These are phyloP conservation scores for Irpex sp. DNA, from an alignment of 1,284 basidiomycete species.

Conservation along the genomic window DNA sequence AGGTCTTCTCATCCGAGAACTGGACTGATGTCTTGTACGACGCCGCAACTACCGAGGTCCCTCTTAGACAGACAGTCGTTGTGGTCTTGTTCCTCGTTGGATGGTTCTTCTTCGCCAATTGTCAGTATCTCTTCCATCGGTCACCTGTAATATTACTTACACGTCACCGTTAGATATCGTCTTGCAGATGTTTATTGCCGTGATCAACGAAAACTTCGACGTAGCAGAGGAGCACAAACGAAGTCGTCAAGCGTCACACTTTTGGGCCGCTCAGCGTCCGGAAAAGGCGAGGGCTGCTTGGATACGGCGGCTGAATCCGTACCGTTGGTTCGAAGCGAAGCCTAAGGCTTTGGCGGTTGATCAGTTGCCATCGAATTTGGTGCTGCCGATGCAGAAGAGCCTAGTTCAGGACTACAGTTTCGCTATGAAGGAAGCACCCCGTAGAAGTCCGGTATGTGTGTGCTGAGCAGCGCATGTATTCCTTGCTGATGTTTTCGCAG, in stretches of 20 bases:
- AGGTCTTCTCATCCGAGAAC: slow-evolving; percentile 93
- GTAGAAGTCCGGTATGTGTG: slow-evolving; percentile 9
- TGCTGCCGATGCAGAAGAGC: slow-evolving; percentile 74
- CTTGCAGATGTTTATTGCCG: slow-evolving; percentile 98
- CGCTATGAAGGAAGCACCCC: slow-evolving; percentile 30
- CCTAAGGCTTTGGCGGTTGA: slow-evolving; percentile 75
- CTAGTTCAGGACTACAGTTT: slow-evolving; percentile 61
- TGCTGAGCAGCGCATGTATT: neutral
- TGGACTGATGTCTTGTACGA: slow-evolving; percentile 87
- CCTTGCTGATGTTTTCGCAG: slow-evolving; percentile 6
- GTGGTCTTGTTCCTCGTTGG: slow-evolving; percentile 74
- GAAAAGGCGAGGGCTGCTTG: slow-evolving; percentile 57
- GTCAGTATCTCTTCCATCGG: slow-evolving; percentile 42
- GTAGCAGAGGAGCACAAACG: slow-evolving; percentile 92
- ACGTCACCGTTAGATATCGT: slow-evolving; percentile 70
- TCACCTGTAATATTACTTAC: slow-evolving; percentile 11
- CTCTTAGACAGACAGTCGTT: slow-evolving; percentile 72
- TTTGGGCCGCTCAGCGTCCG: slow-evolving; percentile 56
- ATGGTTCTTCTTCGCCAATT: slow-evolving; percentile 95
- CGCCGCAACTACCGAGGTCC: slow-evolving; percentile 60
- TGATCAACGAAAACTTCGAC: slow-evolving; percentile 97
- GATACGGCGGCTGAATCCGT: slow-evolving; percentile 84
- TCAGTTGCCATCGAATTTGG: slow-evolving; percentile 66
- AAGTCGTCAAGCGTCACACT: slow-evolving; percentile 73
- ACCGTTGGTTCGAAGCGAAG: slow-evolving; percentile 74